Evolutionary conservation across 164 flowering plant species (phyloP), one percentile per base, ranked within the genome.

Genomic region (Buxus sempervirens): DNA sequence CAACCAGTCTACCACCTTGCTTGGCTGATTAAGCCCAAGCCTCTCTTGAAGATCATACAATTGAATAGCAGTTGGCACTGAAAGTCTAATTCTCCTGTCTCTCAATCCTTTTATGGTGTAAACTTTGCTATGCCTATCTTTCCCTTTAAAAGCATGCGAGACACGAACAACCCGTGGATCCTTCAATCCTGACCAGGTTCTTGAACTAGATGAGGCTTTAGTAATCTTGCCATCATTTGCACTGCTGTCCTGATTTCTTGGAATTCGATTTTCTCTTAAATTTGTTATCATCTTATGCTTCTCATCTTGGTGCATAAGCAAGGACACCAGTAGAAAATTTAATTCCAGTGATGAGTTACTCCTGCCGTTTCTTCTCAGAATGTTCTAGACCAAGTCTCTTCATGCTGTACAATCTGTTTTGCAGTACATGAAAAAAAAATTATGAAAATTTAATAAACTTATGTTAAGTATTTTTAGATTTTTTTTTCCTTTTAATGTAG

Each of bases 61-160:
- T 58, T 92, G 97, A 67, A 92, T 87, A 4, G 97, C 97, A 2
- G 96, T 90, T 0, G 86, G 90, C 0, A 88, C 94, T 0, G 97
- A 90, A 22, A 92, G 86, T 81, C 97, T 84, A n/a, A 91, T 87
- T 21, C 97, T 70, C 64, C 97, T 69, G 77, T 91, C 97, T 66
- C 96, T 79, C 65, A 87, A 68, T n/a, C 97, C 97, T 73, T 84
- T 83, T 28, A 87, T 74, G 25, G 97, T 92, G 76, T 84, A 82
- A 18, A 92, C 96, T 65, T 92, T 92, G 80, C 97, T 92, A 54
- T 92, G 97, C 68, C 97, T 77, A 70, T 92, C 97, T 74, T 92
- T 92, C 2, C 93, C 89, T 66, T 95, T 95, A 49, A 82, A 85
- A 8, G 89, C 83, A 6, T 94, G 83, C 1, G 93, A 83, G 10